Conservation (phyloP, 2,329 filamentous ascomycete species). For the Neospermospora avenae region DNA sequence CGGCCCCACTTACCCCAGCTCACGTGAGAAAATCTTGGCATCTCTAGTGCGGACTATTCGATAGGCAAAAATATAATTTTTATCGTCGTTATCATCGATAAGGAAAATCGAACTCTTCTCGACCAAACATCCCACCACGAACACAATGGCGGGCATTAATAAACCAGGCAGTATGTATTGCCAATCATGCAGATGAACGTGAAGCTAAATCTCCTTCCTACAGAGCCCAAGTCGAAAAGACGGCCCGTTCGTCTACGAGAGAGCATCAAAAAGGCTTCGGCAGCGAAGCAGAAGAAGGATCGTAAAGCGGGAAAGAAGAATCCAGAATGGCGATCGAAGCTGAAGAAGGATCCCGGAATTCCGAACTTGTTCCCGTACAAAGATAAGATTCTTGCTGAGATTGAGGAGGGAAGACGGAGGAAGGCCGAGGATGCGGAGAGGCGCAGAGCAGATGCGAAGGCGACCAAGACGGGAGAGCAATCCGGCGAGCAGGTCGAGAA, state of each 20-base stretch:
- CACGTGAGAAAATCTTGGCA: slow-evolving; percentile 6
- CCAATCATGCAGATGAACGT: not conserved
- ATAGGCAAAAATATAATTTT: slow-evolving; percentile 11
- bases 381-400: slow-evolving; percentile 89
- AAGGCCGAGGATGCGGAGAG: slow-evolving; percentile 77
- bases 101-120: not conserved
- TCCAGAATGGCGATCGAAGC: slow-evolving; percentile 88
- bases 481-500: slow-evolving; percentile 46
- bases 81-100: not conserved
- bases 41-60: not conserved
- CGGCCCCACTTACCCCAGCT: not conserved
- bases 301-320: slow-evolving; percentile 93
- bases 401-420: slow-evolving; percentile 79
- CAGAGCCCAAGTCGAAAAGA: slow-evolving; percentile 95
- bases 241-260: slow-evolving; percentile 83
- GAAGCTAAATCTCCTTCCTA: slow-evolving; percentile 19
- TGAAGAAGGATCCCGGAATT: slow-evolving; percentile 98
- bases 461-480: slow-evolving; percentile 56
- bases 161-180: slow-evolving; percentile 35
- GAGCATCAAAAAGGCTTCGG: slow-evolving; percentile 92
- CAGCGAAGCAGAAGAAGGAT: slow-evolving; percentile 85
- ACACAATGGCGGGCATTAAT: slow-evolving; percentile 33
- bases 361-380: slow-evolving; percentile 98
- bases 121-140: not conserved
- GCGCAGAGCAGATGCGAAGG: slow-evolving; percentile 69